Base-by-base conservation (phyloP, 306 rosid species). In the Astragalus membranaceus region DNA sequence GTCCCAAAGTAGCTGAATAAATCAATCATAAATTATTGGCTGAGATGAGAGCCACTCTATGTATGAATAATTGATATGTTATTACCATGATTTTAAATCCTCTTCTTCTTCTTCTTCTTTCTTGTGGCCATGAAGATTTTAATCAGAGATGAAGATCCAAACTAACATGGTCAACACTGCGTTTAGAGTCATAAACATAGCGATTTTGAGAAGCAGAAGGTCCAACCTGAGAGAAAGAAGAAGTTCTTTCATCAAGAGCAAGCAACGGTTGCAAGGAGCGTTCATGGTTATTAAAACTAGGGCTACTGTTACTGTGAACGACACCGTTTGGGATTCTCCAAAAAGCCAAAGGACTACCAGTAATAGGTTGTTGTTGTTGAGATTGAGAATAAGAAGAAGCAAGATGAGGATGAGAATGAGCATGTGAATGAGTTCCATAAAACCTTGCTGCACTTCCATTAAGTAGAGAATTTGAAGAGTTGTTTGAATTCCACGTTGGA, bases 401-500 rank as follows among this genome's bases (percentile, higher is more conserved):
- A 26, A 26, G 3, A 26, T 26, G n/a, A n/a, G n/a, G n/a, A n/a
- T n/a, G n/a, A n/a, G n/a, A n/a, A 26, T 26, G 3, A 54, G 17
- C 17, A 7, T 47, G 42, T 14, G 12, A 10, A 12, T 30, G 64
- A 71, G 64, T 80, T 56, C 91, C 88, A 35, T 82, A 90, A 51
- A 76, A 82, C 77, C 92, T 85, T 5, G 76, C 79, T 26, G 30
- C 30, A 26, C 30, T 26, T 26, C 30, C 30, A 26, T 26, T 26
- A 3, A 26, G 3, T 2, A 26, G 30, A 3, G 54, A 15, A 46
- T 56, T 3, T 13, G 53, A 16, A 3, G 54, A n/a, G 36, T 52
- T 3, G 10, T 63, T 42, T 59, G 46, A 75, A 50, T 75, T 84
- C 96, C 96, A 75, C 1, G 90, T 26, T 1, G 96, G 92, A 51